Conservation (phyloP, 2,329 filamentous ascomycete species). For the Aspergillus sp. region DNA sequence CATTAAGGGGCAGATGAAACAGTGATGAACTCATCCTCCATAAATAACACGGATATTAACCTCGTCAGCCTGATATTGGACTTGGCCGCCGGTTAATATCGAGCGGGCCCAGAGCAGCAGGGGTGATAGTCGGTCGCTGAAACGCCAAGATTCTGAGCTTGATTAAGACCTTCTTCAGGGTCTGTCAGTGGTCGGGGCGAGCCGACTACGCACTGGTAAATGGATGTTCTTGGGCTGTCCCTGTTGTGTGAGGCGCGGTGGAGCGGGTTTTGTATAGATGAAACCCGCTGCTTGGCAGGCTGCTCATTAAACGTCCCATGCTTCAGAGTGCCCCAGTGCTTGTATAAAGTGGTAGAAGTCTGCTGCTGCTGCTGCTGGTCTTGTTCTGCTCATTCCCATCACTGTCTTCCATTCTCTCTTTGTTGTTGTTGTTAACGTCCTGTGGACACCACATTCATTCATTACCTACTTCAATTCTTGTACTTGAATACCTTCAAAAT, state of each 20-base stretch:
- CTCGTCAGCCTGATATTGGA: neutral
- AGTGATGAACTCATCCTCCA: neutral
- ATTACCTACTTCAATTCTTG: neutral
- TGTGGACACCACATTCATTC: neutral
- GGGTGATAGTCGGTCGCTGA: neutral
- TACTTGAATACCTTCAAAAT: conserved; percentile 8
- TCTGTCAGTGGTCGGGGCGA: neutral
- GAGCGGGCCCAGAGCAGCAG: neutral
- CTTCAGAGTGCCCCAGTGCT: neutral
- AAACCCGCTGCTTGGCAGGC: conserved; percentile 7
- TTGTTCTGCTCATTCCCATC: neutral
- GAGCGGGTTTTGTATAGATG: conserved; percentile 7
- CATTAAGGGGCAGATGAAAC: too few species aligned
- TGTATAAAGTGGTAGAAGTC: neutral
- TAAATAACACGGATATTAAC: neutral
- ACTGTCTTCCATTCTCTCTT: neutral
- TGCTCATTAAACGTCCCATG: neutral
- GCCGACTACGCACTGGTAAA: neutral
- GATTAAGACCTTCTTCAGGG: neutral
- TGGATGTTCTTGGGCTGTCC: neutral
- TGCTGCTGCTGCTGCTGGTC: neutral
- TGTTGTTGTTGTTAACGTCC: too few species aligned
- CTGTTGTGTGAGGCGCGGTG: neutral
- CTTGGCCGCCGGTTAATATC: conserved; percentile 1
- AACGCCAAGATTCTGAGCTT: neutral